Evolutionary conservation across 768 basidiomycete genomes (phyloP), one percentile per base, ranked within the genome.

Genomic region (Strobilomyces dryophilus): DNA sequence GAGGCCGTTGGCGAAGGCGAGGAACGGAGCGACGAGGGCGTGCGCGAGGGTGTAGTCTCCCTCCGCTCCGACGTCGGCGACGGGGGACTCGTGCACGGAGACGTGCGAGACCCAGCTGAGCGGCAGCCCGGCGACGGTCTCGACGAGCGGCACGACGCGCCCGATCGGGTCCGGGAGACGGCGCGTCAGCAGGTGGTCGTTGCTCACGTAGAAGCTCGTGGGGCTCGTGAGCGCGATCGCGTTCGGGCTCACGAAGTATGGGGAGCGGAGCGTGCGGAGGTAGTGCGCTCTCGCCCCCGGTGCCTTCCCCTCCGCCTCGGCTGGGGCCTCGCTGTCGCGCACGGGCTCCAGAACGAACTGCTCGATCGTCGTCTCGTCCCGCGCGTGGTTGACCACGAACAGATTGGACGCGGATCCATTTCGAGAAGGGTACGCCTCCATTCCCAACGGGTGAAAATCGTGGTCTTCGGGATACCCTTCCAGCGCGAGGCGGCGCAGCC

Each of bases 371-470:
- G 85, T 83, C 26, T 73, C 67, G 35, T 73, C 57, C 17, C 81
- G 78, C 1, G 82, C 84, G 65, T 89, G 89, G 69, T 89, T 90
- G 60, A 87, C 72, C 43, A 82, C 72, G 66, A 84, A 87, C 45
- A 89, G 71, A 58, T 78, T 79, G 45, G 83, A 84, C 5, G 72
- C 45, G 45, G 77, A 73, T 3, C 79, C 76, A 9, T 66, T 61
- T 55, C 68, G 63, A 0, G 81, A 83, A 5, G 80, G 82, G 61
- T 76, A 81, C 2, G 81, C 61, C 29, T 80, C 85, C 47, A 84
- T 62, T 2, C 87, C 88, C 3, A 90, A 76, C 0, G 88, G 87
- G 59, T 89, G 88, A 60, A 89, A 90, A 59, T 83, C 80, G 60
- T 84, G 81, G 1, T 53, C 61, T 14, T 66, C 53, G 1, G 87